These are phyloP conservation scores for Deuterostichococcus epilithicus DNA, from an alignment of 139 green algal species.

Conservation along the genomic window DNA sequence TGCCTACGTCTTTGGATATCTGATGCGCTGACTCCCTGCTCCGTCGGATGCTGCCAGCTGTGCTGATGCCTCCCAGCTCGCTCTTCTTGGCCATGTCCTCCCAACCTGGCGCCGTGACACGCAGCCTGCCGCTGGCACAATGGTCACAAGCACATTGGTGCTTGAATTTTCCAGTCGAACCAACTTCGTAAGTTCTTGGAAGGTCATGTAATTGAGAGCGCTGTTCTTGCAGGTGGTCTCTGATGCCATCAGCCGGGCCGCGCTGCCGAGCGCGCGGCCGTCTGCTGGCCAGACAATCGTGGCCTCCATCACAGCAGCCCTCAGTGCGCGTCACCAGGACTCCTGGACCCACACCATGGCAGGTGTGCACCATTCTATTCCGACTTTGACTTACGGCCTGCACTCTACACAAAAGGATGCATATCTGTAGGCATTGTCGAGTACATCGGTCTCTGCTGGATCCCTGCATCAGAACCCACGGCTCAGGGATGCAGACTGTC, in stretches of 20 bases:
- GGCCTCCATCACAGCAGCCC: constrained; percentile 46
- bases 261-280: constrained; percentile 4
- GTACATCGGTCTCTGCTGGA: neutral
- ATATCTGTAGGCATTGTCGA: neutral
- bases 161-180: no score
- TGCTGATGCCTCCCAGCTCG: no score
- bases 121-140: no score
- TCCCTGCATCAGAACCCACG: neutral
- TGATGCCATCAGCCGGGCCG: constrained; percentile 14
- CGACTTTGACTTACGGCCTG: neutral
- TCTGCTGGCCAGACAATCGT: constrained; percentile 46
- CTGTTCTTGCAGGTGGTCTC: constrained; percentile 22
- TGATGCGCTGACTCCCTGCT: neutral
- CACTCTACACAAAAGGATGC: neutral
- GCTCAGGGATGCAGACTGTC: neutral
- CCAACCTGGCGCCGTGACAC: no score
- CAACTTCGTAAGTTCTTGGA: no score
- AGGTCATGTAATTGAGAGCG: no score
- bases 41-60: no score
- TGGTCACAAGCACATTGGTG: no score
- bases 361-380: constrained; percentile 18
- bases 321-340: constrained; percentile 65
- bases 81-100: no score
- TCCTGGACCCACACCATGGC: constrained; percentile 72
- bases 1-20: constrained; percentile 8